phyloP scores from a whole-genome alignment of 1,139 yeast genomes.

The Lodderomyces orthopsilosis region DNA sequence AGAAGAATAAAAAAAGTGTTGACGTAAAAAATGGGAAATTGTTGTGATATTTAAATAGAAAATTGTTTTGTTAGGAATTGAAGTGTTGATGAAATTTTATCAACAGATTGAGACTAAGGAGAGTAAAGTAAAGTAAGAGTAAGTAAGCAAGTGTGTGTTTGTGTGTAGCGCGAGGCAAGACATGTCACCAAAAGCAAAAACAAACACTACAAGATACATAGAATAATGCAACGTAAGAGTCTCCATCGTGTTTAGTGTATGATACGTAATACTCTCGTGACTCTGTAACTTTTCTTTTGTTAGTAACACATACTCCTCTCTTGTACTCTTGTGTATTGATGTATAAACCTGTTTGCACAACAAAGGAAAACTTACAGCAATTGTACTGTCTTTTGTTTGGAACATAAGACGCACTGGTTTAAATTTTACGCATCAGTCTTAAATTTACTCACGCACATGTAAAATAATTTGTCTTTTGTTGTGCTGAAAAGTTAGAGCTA shows the following conservation, averaged over 20 bases:
- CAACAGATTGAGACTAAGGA: no score
- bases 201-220: neutral
- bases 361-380: neutral
- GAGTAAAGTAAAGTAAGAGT: neutral
- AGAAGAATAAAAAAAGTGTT: neutral
- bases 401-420: neutral
- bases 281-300: neutral
- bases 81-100: no score
- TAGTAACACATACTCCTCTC: no score
- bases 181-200: no score
- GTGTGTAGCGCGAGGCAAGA: neutral
- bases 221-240: neutral
- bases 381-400: neutral
- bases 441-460: neutral
- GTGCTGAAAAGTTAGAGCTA: neutral
- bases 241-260: neutral
- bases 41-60: slow-evolving; percentile 3
- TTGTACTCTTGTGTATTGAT: neutral
- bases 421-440: slow-evolving; percentile 1
- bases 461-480: neutral
- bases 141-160: neutral
- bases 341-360: neutral
- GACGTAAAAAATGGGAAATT: neutral
- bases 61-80: neutral
- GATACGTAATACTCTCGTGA: neutral